These are phyloP conservation scores for Phragmites australis DNA, from an alignment of 176 grass and related monocot species.

Conservation along the genomic window DNA sequence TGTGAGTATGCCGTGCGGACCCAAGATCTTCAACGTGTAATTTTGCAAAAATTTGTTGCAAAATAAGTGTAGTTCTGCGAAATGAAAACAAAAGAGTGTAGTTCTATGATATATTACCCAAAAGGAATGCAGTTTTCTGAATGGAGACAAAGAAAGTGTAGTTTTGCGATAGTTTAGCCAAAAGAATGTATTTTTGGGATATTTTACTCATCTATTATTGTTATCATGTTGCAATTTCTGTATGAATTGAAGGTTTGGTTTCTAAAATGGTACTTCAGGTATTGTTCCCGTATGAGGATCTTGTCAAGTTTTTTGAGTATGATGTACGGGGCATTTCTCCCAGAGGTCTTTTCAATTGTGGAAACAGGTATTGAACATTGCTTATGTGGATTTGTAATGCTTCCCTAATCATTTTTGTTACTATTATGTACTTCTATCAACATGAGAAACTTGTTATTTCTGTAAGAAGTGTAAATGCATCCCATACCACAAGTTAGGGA, in stretches of 20 bases:
- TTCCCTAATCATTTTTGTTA: slow-evolving; percentile 30
- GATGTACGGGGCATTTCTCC: slow-evolving; percentile 77
- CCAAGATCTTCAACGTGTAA: too few species aligned
- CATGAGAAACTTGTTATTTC: slow-evolving; percentile 21
- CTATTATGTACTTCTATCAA: background rate
- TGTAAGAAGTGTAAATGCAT: background rate
- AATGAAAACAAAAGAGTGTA: too few species aligned
- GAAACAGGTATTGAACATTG: slow-evolving; percentile 75
- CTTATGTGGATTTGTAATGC: background rate
- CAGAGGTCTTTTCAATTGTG: slow-evolving; percentile 96
- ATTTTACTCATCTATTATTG: slow-evolving; percentile 23
- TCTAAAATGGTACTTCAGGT: slow-evolving; percentile 58
- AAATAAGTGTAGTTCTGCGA: too few species aligned
- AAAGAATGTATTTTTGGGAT: too few species aligned
- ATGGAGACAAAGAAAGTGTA: too few species aligned
- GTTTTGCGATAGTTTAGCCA: too few species aligned
- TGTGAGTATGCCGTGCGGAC: too few species aligned
- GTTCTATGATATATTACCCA: too few species aligned
- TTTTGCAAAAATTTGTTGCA: too few species aligned
- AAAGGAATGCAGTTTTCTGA: too few species aligned
- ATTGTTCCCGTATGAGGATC: slow-evolving; percentile 87
- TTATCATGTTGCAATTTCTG: background rate
- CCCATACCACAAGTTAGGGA: background rate
- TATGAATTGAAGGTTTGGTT: slow-evolving; percentile 43
- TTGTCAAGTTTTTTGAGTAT: slow-evolving; percentile 95